These are phyloP conservation scores for Penicillium ucsense DNA, from an alignment of 495 filamentous ascomycete species.

Conservation along the genomic window DNA sequence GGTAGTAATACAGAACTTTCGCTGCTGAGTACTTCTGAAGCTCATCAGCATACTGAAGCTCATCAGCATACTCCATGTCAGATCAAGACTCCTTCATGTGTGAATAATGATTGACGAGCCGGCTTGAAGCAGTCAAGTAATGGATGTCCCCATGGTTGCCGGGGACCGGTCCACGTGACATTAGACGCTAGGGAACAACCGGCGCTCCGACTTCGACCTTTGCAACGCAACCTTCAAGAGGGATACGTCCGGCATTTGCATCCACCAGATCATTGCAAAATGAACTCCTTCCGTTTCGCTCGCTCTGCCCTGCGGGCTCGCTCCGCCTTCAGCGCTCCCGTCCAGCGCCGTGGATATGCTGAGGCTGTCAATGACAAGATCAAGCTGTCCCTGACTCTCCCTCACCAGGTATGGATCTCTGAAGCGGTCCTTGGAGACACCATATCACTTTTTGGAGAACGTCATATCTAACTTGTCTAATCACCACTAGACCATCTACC, in stretches of 20 bases:
- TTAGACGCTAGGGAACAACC: conserved; percentile 37
- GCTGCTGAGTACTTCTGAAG: too few species aligned
- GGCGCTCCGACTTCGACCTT: conserved; percentile 37
- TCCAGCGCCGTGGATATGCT: conserved; percentile 84
- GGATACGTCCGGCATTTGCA: conserved; percentile 29
- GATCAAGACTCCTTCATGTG: too few species aligned
- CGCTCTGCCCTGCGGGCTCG: conserved; percentile 75
- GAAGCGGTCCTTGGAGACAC: conserved; percentile 5
- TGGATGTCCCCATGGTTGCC: background rate
- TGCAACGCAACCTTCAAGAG: conserved; percentile 37
- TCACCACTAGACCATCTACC: conserved; percentile 56
- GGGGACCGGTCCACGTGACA: conserved; percentile 22
- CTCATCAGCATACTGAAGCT: too few species aligned
- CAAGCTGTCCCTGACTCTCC: conserved; percentile 91
- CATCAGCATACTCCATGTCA: too few species aligned
- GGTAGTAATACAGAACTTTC: too few species aligned
- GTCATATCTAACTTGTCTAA: conserved; percentile 15
- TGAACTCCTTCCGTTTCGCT: conserved; percentile 88
- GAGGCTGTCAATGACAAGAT: conserved; percentile 94
- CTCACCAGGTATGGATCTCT: conserved; percentile 77
- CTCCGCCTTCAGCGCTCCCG: conserved; percentile 52
- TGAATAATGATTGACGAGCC: too few species aligned
- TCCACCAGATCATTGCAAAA: conserved; percentile 39
- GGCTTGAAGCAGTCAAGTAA: background rate
- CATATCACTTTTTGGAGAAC: conserved; percentile 1